Evolutionary conservation across 495 filamentous ascomycete genomes (phyloP), one percentile per base, ranked within the genome.

Genomic region (Trypethelium eluteriae): DNA sequence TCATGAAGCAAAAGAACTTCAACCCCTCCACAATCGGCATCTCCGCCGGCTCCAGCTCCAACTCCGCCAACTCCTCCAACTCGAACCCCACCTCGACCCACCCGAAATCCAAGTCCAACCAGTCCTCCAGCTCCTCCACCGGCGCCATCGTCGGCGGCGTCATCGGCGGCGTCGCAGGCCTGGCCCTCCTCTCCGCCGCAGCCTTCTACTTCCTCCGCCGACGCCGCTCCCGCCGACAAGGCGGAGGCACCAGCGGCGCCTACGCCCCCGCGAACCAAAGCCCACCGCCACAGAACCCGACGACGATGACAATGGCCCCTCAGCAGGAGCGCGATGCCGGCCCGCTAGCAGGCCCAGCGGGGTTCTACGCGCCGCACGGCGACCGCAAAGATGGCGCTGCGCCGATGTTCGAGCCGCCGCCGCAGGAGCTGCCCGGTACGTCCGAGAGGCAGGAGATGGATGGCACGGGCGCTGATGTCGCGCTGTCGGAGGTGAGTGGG

Each of bases 61-160:
- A 36, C 53, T 4, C 5, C 18, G 36, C 18, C 25, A 35, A 3
- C 70, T 4, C 62, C 70, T 46, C 35, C 34, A 41, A 39, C 38
- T 34, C 44, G 11, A 18, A 34, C 62, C 18, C 7, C 62, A 62
- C 36, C 25, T 36, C 25, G 39, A 38, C 61, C 2, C 9, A 9
- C n/a, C 35, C 50, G 12, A 36, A 62, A 10, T n/a, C 59, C 36
- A 38, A 18, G 4, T 6, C 25, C 32, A 63, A 39, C 18, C 59
- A 18, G 25, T 25, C 25, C 3, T 25, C 57, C 49, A 72, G 67
- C 50, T 68, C 61, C 34, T 50, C 49, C 65, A 62, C 62, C 12
- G 70, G 73, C 56, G 63, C 69, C 10, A 72, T 76, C 39, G 72
- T 68, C 44, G 74, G 74, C 39, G 73, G 70, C 25, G 71, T 76